phyloP scores from a whole-genome alignment of 1,284 basidiomycete genomes.

The Phellinidium pouzarii region DNA sequence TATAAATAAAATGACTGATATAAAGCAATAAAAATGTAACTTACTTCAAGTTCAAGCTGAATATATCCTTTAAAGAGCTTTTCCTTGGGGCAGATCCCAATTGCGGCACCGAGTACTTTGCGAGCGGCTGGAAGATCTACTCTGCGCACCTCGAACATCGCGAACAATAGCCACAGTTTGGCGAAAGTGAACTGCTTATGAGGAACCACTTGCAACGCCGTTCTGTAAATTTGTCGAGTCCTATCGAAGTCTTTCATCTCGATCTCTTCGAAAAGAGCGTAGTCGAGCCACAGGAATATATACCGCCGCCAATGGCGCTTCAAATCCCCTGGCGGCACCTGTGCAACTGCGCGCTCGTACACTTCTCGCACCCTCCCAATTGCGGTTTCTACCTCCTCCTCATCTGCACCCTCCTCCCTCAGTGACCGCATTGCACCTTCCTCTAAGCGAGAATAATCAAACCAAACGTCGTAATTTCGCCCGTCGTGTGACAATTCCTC shows the following conservation, averaged over 20 bases:
- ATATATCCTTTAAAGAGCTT: constrained; percentile 92
- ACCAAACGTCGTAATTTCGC: constrained; percentile 97
- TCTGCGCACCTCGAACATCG: constrained; percentile 86
- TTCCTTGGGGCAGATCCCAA: constrained; percentile 96
- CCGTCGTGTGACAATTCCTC: constrained; percentile 86
- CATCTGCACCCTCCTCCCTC: constrained; percentile 63
- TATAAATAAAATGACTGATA: neutral
- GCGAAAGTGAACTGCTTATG: constrained; percentile 98
- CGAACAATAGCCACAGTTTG: constrained; percentile 89
- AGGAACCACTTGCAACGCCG: constrained; percentile 82
- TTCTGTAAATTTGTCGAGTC: constrained; percentile 88
- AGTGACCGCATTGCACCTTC: constrained; percentile 80
- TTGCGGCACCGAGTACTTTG: constrained; percentile 84
- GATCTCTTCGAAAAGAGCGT: constrained; percentile 95
- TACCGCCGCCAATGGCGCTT: constrained; percentile 94
- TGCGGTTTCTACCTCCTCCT: constrained; percentile 52
- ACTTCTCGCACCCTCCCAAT: constrained; percentile 77
- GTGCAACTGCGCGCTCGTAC: constrained; percentile 94
- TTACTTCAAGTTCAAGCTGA: constrained; percentile 82
- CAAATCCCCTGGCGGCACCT: constrained; percentile 85
- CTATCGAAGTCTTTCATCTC: constrained; percentile 88
- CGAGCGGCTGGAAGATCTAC: constrained; percentile 81
- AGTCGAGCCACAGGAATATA: constrained; percentile 95
- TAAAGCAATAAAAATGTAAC: constrained; percentile 22
- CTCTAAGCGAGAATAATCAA: constrained; percentile 91